Evolutionary conservation across 345 rosid genomes (phyloP).

Genomic region (Lepidium africanum): DNA sequence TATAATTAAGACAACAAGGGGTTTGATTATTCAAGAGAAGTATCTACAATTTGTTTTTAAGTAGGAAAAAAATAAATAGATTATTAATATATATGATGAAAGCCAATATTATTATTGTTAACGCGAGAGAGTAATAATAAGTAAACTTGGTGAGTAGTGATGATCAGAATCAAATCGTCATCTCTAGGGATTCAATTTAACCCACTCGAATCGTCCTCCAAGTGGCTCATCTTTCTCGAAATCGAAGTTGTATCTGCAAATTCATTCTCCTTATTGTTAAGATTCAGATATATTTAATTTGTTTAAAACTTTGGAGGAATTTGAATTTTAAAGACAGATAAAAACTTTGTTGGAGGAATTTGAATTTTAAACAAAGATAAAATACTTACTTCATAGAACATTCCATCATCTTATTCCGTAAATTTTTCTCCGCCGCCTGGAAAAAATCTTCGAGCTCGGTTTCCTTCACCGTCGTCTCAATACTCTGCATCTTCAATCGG

Average conservation of each 20-base stretch:
- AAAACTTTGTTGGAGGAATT: background rate
- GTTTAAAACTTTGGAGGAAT: background rate
- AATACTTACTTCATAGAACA: constrained; percentile 10
- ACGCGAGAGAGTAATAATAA: background rate
- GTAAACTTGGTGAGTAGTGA: background rate
- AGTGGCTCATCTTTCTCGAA: constrained; percentile 29
- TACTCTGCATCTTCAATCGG: background rate
- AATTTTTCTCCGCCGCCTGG: constrained; percentile 15
- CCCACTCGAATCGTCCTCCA: constrained; percentile 25
- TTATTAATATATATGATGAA: background rate
- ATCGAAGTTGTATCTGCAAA: constrained; percentile 21
- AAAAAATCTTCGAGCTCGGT: constrained; percentile 14
- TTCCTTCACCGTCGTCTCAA: constrained; percentile 14
- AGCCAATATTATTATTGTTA: background rate
- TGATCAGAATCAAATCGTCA: background rate
- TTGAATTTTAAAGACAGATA: background rate
- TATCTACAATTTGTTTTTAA: constrained; percentile 1
- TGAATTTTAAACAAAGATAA: background rate
- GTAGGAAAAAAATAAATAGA: background rate
- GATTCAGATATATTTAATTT: background rate
- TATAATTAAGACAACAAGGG: background rate
- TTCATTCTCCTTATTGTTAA: background rate
- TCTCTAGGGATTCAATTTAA: constrained; percentile 13
- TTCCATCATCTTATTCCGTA: constrained; percentile 2
- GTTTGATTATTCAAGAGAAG: background rate